These are phyloP conservation scores for Solanum hybrid DNA, from an alignment of 305 asterid genomes.

Conservation along the genomic window DNA sequence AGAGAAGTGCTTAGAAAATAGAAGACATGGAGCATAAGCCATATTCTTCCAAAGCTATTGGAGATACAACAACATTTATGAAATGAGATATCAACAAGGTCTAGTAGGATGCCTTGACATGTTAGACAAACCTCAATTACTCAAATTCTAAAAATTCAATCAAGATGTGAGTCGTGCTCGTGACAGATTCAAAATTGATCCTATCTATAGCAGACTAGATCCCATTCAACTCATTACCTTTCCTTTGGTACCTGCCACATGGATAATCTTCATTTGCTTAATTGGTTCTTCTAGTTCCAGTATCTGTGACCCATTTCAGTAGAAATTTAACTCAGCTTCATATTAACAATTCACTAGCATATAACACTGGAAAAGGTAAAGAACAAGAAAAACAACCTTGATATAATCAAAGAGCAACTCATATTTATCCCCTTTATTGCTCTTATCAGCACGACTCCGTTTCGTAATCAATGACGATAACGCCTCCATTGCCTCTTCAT, in stretches of 20 bases:
- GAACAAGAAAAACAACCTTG: conserved; percentile 37
- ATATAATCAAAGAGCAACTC: conserved; percentile 68
- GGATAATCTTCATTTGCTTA: conserved; percentile 82
- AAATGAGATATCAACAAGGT: neutral
- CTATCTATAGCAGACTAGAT: neutral
- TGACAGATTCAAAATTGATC: neutral
- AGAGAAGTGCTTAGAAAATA: neutral
- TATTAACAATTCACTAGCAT: neutral
- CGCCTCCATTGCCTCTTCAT: conserved; percentile 86
- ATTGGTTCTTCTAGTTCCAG: conserved; percentile 81
- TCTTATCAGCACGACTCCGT: conserved; percentile 87
- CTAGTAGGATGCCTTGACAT: neutral
- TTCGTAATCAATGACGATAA: conserved; percentile 69
- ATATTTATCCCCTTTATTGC: conserved; percentile 63
- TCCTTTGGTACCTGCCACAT: conserved; percentile 97
- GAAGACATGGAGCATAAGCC: neutral
- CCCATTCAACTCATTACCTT: conserved; percentile 36
- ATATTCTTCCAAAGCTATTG: neutral
- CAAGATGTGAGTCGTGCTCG: neutral
- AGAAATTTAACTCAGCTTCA: neutral
- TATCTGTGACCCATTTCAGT: conserved; percentile 30
- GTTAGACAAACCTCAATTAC: neutral
- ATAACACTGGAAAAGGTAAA: neutral
- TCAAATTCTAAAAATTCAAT: neutral
- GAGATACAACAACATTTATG: neutral